Conservation (phyloP, 768 basidiomycete species). For the Tulasnella sp. region DNA sequence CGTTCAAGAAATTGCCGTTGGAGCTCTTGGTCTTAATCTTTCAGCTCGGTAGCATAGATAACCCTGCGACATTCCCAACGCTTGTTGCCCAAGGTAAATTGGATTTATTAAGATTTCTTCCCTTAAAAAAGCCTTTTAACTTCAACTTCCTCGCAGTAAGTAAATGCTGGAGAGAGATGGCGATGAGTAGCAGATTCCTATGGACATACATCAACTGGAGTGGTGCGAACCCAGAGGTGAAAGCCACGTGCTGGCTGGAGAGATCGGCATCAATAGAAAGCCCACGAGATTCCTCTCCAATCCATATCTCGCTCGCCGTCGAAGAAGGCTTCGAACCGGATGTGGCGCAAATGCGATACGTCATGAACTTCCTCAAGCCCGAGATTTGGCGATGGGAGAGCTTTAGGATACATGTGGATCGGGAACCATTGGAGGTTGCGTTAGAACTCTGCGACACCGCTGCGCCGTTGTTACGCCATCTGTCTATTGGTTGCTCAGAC, state of each 20-base stretch:
- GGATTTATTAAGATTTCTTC: not conserved
- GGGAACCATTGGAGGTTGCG: not conserved
- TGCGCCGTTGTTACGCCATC: not conserved
- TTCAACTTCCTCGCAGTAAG: not conserved
- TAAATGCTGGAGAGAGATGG: not conserved
- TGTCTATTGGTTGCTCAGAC: conserved; percentile 6
- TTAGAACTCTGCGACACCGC: not conserved
- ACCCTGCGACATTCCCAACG: conserved; percentile 8
- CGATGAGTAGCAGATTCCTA: not conserved
- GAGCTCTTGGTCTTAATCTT: conserved; percentile 10
- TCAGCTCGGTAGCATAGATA: not conserved
- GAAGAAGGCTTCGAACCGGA: conserved; percentile 10
- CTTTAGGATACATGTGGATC: not conserved
- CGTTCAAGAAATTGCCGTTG: not conserved
- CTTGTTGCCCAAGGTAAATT: conserved; percentile 7
- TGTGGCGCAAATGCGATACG: not conserved
- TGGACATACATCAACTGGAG: conserved; percentile 3
- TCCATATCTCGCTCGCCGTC: conserved; percentile 1
- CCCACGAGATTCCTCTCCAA: not conserved
- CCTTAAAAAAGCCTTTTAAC: not conserved
- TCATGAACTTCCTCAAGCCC: not conserved
- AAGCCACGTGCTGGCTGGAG: not conserved
- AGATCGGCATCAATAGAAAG: not conserved
- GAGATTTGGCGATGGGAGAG: conserved; percentile 8
- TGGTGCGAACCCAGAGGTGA: not conserved